Evolutionary conservation across 768 basidiomycete genomes (phyloP).

Genomic region (Harrya chromipes): DNA sequence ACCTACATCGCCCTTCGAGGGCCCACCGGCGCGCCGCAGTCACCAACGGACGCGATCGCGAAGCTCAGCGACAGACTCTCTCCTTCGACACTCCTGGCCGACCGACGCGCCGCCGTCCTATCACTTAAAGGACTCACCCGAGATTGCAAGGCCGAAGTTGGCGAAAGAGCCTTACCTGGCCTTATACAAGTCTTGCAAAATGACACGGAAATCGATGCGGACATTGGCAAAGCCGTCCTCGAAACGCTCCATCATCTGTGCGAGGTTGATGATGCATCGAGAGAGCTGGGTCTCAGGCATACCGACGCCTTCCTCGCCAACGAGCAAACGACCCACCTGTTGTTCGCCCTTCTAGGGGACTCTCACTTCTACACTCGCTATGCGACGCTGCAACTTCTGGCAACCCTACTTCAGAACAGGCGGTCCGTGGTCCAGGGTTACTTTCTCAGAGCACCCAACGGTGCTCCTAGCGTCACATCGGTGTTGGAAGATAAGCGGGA

Average conservation of each 20-base stretch:
- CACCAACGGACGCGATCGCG: conserved; percentile 79
- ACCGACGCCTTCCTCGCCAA: conserved; percentile 76
- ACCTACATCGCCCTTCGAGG: conserved; percentile 85
- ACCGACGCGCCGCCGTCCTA: conserved; percentile 90
- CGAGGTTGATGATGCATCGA: conserved; percentile 61
- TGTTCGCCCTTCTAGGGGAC: conserved; percentile 75
- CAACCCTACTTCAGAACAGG: conserved; percentile 77
- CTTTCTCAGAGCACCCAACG: conserved; percentile 82
- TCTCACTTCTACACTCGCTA: conserved; percentile 83
- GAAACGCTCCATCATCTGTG: conserved; percentile 87
- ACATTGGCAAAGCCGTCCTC: conserved; percentile 88
- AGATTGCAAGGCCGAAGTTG: conserved; percentile 90
- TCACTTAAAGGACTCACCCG: conserved; percentile 89
- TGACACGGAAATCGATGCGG: conserved; percentile 87
- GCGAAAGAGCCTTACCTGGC: conserved; percentile 69
- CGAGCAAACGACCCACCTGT: conserved; percentile 67
- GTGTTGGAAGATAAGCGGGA: conserved; percentile 84
- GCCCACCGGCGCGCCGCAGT: conserved; percentile 80
- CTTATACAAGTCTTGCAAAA: conserved; percentile 80
- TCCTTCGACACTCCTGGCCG: conserved; percentile 85
- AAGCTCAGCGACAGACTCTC: conserved; percentile 87
- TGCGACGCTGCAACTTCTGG: conserved; percentile 78
- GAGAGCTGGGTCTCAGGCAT: conserved; percentile 77
- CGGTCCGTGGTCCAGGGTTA: conserved; percentile 83
- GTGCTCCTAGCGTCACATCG: conserved; percentile 67